Conservation (phyloP, 169 alveolate genomes). For the Plasmodium falciparum region DNA sequence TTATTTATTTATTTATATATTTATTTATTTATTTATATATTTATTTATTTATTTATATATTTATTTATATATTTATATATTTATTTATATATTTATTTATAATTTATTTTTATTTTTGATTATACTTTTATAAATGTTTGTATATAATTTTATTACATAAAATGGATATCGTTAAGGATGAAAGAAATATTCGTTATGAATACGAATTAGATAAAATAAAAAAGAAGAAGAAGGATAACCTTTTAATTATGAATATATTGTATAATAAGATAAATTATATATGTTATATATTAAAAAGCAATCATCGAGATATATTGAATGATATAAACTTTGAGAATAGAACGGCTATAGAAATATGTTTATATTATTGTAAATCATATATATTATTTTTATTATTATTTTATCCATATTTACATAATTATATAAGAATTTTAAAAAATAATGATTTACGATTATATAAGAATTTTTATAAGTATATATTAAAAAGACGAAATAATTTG, state of each 20-base stretch:
- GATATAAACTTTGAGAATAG: constrained; percentile 51
- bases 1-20: neutral
- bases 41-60: too few relatives aligned
- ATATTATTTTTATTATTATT: constrained; percentile 53
- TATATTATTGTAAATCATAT: constrained; percentile 61
- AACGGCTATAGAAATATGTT: constrained; percentile 51
- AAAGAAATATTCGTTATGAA: constrained; percentile 68
- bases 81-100: constrained; percentile 1
- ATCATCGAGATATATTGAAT: constrained; percentile 46
- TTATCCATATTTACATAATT: constrained; percentile 61
- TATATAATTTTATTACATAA: neutral
- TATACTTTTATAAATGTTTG: neutral
- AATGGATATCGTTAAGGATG: constrained; percentile 49
- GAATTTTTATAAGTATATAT: constrained; percentile 57
- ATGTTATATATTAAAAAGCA: constrained; percentile 71
- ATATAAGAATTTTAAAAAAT: constrained; percentile 34
- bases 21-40: neutral
- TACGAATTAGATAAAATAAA: constrained; percentile 58
- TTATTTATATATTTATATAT: neutral
- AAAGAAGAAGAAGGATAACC: constrained; percentile 61
- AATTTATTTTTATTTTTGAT: neutral
- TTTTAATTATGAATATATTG: constrained; percentile 39
- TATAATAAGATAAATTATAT: constrained; percentile 58
- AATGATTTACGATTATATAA: constrained; percentile 46
- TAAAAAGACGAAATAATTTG: constrained; percentile 51